A percentile compares a stretch with the other conserved stretches of the same genome.
Conservation (phyloP, 202 grass and related monocot species). For the Zoysia matrella region DNA sequence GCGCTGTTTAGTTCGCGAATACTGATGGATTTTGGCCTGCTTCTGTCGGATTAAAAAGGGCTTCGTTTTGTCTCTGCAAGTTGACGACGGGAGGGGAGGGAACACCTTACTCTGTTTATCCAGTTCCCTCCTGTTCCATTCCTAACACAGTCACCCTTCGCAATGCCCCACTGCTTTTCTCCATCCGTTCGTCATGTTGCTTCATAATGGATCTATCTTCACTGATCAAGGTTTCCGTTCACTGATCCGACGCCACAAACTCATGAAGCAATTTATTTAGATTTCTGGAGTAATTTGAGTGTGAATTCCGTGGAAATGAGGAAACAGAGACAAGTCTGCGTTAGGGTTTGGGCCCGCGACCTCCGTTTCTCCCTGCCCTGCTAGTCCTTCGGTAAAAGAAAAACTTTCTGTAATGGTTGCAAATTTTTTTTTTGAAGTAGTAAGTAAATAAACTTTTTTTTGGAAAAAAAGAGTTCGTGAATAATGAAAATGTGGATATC, state of each 20-base stretch:
- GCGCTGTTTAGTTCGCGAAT: neutral
- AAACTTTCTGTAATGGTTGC: no score
- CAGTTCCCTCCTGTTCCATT: conserved; percentile 33
- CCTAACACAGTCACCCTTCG: conserved; percentile 13
- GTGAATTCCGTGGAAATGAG: neutral
- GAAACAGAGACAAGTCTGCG: neutral
- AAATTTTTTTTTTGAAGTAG: neutral
- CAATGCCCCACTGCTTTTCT: conserved; percentile 22
- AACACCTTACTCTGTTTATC: conserved; percentile 29
- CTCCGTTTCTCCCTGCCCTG: neutral
- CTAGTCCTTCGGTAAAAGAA: conserved; percentile 5
- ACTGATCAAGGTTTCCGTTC: conserved; percentile 14
- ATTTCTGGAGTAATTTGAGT: neutral
- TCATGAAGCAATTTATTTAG: neutral
- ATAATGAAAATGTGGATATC: neutral
- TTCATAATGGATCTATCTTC: neutral
- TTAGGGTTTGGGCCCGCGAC: conserved; percentile 26
- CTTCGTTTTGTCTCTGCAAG: conserved; percentile 37
- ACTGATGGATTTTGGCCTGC: neutral
- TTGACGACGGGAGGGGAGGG: conserved; percentile 9
- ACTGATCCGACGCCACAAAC: neutral
- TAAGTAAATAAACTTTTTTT: neutral
- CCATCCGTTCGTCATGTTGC: conserved; percentile 4
- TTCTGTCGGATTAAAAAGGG: conserved; percentile 8
- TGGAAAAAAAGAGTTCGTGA: neutral